Conservation (phyloP, 2,329 filamentous ascomycete species). For the Sarocladium oryzae region DNA sequence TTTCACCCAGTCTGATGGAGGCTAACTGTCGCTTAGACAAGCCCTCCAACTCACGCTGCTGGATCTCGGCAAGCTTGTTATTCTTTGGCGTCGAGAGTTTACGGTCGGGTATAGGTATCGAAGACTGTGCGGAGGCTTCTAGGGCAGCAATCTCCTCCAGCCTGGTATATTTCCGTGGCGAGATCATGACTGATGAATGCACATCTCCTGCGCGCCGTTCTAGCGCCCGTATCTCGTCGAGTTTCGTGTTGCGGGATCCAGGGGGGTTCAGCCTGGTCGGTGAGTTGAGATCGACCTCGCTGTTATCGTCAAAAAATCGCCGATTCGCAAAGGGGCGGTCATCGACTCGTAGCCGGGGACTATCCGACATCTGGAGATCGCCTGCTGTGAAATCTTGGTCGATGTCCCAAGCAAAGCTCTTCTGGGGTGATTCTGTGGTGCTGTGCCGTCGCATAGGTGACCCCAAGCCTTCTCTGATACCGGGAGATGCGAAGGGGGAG, state of each 20-base stretch:
- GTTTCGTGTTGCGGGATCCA: slow-evolving; percentile 32
- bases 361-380: slow-evolving; percentile 49
- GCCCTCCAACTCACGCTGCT: slow-evolving; percentile 35
- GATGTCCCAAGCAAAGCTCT: slow-evolving; percentile 49
- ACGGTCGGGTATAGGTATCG: slow-evolving; percentile 24
- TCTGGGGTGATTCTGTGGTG: slow-evolving; percentile 35
- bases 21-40: slow-evolving; percentile 41
- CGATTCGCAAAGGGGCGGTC: slow-evolving; percentile 29
- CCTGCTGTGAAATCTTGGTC: slow-evolving; percentile 52
- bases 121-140: slow-evolving; percentile 25
- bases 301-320: slow-evolving; percentile 24
- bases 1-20: slow-evolving; percentile 45
- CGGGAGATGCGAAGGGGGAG: slow-evolving; percentile 27
- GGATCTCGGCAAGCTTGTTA: slow-evolving; percentile 44
- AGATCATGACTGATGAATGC: slow-evolving; percentile 1
- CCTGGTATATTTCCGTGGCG: slow-evolving; percentile 15
- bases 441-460: not conserved
- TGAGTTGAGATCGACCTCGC: slow-evolving; percentile 23
- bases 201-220: slow-evolving; percentile 20
- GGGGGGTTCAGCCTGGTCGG: slow-evolving; percentile 21
- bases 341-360: slow-evolving; percentile 41
- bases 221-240: slow-evolving; percentile 38
- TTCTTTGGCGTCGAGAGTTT: slow-evolving; percentile 26
- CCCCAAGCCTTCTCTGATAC: slow-evolving; percentile 13
- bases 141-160: slow-evolving; percentile 30